phyloP scores from a whole-genome alignment of 257 asterid species.

The Eustoma russellianum region DNA sequence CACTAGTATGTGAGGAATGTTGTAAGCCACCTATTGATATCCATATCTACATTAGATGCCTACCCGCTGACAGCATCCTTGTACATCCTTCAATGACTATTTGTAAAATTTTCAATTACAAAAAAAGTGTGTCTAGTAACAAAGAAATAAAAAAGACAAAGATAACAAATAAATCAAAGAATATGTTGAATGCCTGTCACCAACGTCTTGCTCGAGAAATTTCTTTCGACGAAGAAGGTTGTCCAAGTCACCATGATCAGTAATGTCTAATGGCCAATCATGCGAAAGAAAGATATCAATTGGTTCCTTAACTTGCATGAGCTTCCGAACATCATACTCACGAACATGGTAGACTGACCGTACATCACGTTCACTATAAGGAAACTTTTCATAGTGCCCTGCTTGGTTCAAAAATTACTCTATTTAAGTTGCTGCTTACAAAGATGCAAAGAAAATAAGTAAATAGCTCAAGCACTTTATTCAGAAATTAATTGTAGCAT shows the following conservation, averaged over 20 bases:
- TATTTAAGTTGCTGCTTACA: constrained; percentile 2
- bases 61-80: too few species aligned
- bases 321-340: constrained; percentile 84
- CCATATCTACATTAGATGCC: too few species aligned
- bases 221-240: constrained; percentile 62
- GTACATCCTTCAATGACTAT: too few species aligned
- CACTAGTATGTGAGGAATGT: too few species aligned
- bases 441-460: not conserved
- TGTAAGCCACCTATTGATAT: too few species aligned
- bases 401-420: constrained; percentile 24
- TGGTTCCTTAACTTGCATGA: constrained; percentile 91
- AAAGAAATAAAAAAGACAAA: too few species aligned
- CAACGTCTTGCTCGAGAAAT: constrained; percentile 70
- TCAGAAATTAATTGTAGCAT: not conserved
- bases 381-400: constrained; percentile 88
- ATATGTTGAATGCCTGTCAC: not conserved
- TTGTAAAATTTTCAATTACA: too few species aligned
- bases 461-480: not conserved
- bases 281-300: constrained; percentile 89
- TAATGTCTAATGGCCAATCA: constrained; percentile 94
- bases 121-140: too few species aligned
- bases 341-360: constrained; percentile 94
- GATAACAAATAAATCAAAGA: not conserved
- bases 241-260: constrained; percentile 56
- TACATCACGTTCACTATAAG: constrained; percentile 65